Evolutionary conservation across 1,284 basidiomycete genomes (phyloP).

Genomic region (Pyrrhoderma noxium): DNA sequence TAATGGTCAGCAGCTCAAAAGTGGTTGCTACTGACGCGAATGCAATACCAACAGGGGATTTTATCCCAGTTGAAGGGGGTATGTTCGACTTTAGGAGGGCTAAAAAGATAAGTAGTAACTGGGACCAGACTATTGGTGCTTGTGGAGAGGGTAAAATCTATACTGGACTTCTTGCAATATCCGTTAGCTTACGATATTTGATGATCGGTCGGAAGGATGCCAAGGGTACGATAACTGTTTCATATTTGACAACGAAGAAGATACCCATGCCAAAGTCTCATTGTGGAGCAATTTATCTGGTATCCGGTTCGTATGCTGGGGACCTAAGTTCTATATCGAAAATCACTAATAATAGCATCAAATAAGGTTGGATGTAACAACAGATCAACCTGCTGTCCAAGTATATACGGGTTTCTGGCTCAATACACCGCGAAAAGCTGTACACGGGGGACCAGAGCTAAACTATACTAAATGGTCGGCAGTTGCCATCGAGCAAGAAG

Average conservation of each 20-base stretch:
- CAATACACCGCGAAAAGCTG: conserved; percentile 34
- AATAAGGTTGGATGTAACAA: conserved; percentile 35
- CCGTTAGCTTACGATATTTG: too few relatives aligned
- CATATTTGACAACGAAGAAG: conserved; percentile 34
- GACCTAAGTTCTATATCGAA: conserved; percentile 15
- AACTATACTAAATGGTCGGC: conserved; percentile 37
- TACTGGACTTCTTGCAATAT: too few relatives aligned
- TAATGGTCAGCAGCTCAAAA: conserved; percentile 32
- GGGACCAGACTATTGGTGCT: conserved; percentile 31
- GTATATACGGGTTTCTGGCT: conserved; percentile 42
- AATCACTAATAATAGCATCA: neutral
- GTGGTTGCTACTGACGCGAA: conserved; percentile 37
- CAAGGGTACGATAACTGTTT: conserved; percentile 34
- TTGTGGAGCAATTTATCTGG: conserved; percentile 41
- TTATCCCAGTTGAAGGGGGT: conserved; percentile 32
- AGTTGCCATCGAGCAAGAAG: conserved; percentile 43
- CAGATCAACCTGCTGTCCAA: conserved; percentile 38
- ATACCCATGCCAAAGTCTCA: conserved; percentile 30
- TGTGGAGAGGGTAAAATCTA: conserved; percentile 37
- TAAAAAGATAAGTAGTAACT: conserved; percentile 34
- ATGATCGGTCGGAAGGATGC: neutral
- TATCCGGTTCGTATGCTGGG: conserved; percentile 28
- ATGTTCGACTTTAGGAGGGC: conserved; percentile 39
- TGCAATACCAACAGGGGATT: conserved; percentile 38
- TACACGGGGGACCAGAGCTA: conserved; percentile 34